Conservation (phyloP, 78 protist species). For the Cavenderia fasciculata region DNA sequence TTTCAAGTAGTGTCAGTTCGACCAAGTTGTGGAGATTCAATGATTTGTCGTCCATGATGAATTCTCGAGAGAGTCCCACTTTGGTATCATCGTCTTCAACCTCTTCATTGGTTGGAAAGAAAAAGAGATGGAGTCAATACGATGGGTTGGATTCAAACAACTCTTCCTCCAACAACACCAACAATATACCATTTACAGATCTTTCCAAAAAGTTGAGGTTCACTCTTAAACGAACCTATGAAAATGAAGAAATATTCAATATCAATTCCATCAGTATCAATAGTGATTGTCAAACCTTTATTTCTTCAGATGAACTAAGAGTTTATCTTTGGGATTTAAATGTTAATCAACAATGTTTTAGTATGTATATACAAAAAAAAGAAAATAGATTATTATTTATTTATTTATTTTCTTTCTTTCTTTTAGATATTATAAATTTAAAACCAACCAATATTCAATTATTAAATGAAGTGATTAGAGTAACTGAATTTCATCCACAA, state of each 20-base stretch:
- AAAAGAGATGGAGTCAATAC: too few relatives aligned
- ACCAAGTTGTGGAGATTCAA: slow-evolving; percentile 50
- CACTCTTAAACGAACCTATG: background rate
- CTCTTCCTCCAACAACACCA: too few relatives aligned
- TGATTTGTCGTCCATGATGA: too few relatives aligned
- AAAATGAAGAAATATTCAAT: slow-evolving; percentile 72
- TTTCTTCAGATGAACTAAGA: slow-evolving; percentile 73
- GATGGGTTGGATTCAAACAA: too few relatives aligned
- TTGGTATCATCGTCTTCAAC: too few relatives aligned
- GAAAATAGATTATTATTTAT: too few relatives aligned
- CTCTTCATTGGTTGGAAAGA: too few relatives aligned
- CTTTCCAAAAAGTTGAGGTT: too few relatives aligned
- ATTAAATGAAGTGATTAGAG: slow-evolving; percentile 60
- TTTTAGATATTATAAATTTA: slow-evolving; percentile 48
- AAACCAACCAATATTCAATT: slow-evolving; percentile 63
- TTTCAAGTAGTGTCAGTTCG: slow-evolving; percentile 34
- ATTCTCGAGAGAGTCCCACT: too few relatives aligned
- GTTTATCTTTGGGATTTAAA: slow-evolving; percentile 75
- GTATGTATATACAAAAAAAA: background rate
- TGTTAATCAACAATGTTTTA: slow-evolving; percentile 42
- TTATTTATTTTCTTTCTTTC: background rate
- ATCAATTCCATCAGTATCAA: slow-evolving; percentile 64
- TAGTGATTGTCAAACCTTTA: slow-evolving; percentile 69
- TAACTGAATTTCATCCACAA: slow-evolving; percentile 63
- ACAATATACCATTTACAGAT: too few relatives aligned